Base-by-base conservation (phyloP, 345 rosid genomes). In the Eucalyptus pauciflora region DNA sequence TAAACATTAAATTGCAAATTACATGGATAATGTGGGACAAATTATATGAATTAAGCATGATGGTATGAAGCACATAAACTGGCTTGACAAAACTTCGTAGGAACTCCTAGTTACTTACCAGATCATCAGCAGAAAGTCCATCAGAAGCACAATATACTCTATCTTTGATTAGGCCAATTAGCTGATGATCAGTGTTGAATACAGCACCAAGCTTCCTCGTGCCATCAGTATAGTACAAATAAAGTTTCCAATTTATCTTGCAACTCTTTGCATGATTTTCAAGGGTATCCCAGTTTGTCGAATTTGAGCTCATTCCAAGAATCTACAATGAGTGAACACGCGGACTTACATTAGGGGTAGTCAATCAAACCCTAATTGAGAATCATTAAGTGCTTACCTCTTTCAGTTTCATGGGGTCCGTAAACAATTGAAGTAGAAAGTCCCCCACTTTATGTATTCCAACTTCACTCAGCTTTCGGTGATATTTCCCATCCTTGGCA, bases 401-500 rank as follows among this genome's bases (percentile, higher is more conserved):
- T 87, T 98, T 89, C 89, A 96, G 89, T 81, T 94, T 94, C 92
- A 94, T 98, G 18, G 95, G 90, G 87, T 97, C 99, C 27, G 93
- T 93, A 52, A 95, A 99, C 87, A 95, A 94, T 88, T 96, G 97
- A 50, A 95, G 94, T 14, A 96, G 91, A 87, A 97, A 96, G 89
- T 96, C 97, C 94, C 96, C 97, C 90, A 97, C 99, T 6, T 94
- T 94, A 87, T 41, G 92, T 33, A 96, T 94, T 48, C 99, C 98
- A 33, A 96, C 96, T 92, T 94, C 95, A 85, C 89, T 96, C 87
- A 96, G 95, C 92, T 95, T 96, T 96, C 92, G 96, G 91, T 97
- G 99, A 88, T 96, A 96, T 15, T 98, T 95, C 18, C 99, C 99
- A 86, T 97, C 99, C 88, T 96, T 97, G 49, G 98, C 99, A 71